phyloP scores from a whole-genome alignment of 495 filamentous ascomycete species.

The Neurospora africana region DNA sequence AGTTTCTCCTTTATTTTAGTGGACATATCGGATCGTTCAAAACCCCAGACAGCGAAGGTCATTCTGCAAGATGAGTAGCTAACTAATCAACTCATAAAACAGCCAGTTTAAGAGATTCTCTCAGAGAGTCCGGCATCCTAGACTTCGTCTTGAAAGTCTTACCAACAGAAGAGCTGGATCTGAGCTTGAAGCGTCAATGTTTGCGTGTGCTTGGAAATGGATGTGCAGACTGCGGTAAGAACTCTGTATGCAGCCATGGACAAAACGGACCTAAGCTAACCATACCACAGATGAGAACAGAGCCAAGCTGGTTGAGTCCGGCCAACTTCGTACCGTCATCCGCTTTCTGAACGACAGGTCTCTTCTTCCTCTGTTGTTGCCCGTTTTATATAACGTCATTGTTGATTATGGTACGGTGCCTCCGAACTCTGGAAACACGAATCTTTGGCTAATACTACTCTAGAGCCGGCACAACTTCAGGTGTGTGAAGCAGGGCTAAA shows the following conservation, averaged over 20 bases:
- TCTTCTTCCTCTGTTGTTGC: constrained; percentile 45
- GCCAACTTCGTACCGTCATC: constrained; percentile 47
- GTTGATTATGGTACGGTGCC: constrained; percentile 55
- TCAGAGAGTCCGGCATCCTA: constrained; percentile 59
- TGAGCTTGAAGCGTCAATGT: constrained; percentile 37
- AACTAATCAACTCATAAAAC: neutral
- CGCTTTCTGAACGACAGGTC: constrained; percentile 40
- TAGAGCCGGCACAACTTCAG: constrained; percentile 44
- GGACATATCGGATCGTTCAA: neutral
- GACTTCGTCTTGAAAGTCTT: constrained; percentile 52
- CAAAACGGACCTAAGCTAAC: constrained; percentile 1
- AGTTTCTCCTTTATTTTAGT: constrained; percentile 17
- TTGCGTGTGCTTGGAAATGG: constrained; percentile 67
- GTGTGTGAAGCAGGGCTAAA: constrained; percentile 34
- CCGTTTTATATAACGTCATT: constrained; percentile 64
- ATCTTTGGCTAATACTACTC: neutral
- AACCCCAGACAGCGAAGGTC: neutral
- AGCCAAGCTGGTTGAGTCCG: constrained; percentile 49
- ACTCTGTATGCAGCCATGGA: neutral
- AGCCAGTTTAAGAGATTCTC: constrained; percentile 18
- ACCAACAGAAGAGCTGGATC: constrained; percentile 24
- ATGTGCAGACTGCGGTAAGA: constrained; percentile 70
- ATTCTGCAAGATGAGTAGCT: neutral
- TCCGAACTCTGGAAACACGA: neutral
- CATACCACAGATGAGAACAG: constrained; percentile 56